A percentile compares a stretch with the other conserved stretches of the same genome.
phyloP scores from a whole-genome alignment of 1,284 basidiomycete genomes.

The Malassezia caprae region DNA sequence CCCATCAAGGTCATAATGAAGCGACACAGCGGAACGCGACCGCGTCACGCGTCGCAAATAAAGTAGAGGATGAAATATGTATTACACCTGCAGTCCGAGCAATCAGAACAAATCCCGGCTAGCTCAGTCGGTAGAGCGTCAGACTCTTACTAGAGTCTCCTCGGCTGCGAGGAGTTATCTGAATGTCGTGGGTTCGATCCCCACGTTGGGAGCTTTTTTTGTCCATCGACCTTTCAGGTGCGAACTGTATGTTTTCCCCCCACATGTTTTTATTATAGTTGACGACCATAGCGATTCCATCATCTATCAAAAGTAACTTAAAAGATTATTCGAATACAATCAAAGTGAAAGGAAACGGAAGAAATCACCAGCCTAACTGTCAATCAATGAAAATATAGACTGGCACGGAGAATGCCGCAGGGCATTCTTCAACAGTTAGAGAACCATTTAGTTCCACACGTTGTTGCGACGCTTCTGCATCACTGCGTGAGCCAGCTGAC shows the following conservation, averaged over 20 bases:
- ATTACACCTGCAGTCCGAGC: not conserved
- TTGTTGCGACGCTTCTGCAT: not conserved
- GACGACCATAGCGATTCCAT: not conserved
- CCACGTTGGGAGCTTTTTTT: constrained; percentile 42
- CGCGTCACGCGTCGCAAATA: not conserved
- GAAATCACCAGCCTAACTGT: not conserved
- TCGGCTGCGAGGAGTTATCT: constrained; percentile 24
- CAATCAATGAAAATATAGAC: not conserved
- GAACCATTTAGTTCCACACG: not conserved
- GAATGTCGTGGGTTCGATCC: constrained; percentile 47
- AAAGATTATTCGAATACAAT: not conserved
- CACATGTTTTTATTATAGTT: not conserved
- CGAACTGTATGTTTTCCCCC: too few species aligned
- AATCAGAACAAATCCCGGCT: constrained; percentile 32
- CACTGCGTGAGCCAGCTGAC: not conserved
- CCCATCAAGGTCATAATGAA: constrained; percentile 3
- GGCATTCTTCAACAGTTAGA: not conserved
- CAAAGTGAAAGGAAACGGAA: not conserved
- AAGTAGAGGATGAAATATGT: not conserved
- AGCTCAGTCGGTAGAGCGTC: constrained; percentile 49
- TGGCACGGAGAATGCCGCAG: not conserved
- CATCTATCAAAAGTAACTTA: not conserved
- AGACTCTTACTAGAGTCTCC: constrained; percentile 39
- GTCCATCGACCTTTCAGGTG: too few species aligned
- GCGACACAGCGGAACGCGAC: not conserved